Evolutionary conservation across 2,329 filamentous ascomycete species (phyloP).

Genomic region (Apiospora sp.): DNA sequence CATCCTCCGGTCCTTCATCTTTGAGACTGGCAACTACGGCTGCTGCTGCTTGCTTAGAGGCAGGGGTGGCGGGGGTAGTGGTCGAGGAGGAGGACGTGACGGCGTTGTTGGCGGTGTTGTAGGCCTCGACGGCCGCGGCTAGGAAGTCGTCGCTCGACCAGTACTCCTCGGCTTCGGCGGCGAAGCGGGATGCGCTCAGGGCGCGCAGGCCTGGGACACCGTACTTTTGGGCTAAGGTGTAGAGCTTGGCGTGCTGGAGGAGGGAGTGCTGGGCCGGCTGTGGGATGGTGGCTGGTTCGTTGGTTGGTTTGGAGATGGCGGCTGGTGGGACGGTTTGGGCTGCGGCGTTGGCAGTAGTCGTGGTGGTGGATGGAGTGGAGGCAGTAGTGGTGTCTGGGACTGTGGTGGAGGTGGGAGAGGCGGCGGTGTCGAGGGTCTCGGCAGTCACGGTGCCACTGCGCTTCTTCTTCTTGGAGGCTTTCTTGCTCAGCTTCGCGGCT

Average conservation of each 20-base stretch:
- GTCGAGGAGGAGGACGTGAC: no score
- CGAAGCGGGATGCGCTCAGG: conserved; percentile 30
- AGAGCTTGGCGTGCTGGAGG: conserved; percentile 32
- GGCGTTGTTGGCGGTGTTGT: conserved; percentile 19
- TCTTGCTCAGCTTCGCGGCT: conserved; percentile 22
- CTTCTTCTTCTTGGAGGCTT: conserved; percentile 26
- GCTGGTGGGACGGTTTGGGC: not conserved
- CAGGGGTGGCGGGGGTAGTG: not conserved
- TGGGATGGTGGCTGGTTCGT: not conserved
- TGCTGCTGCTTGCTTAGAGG: not conserved
- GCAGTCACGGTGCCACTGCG: conserved; percentile 2
- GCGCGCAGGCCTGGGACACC: conserved; percentile 29
- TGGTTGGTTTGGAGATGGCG: not conserved
- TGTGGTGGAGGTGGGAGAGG: not conserved
- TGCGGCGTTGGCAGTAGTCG: not conserved
- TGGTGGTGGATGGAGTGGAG: not conserved
- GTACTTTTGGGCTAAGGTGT: conserved; percentile 30
- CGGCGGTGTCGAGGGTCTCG: not conserved
- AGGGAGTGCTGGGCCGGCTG: not conserved
- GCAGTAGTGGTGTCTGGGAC: not conserved
- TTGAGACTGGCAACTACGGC: not conserved
- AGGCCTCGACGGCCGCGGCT: conserved; percentile 28
- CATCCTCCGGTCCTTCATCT: not conserved
- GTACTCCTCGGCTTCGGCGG: conserved; percentile 23
- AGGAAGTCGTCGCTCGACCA: conserved; percentile 32